phyloP scores from a whole-genome alignment of 2,329 filamentous ascomycete species.

The Aspergillus transmontanensis region DNA sequence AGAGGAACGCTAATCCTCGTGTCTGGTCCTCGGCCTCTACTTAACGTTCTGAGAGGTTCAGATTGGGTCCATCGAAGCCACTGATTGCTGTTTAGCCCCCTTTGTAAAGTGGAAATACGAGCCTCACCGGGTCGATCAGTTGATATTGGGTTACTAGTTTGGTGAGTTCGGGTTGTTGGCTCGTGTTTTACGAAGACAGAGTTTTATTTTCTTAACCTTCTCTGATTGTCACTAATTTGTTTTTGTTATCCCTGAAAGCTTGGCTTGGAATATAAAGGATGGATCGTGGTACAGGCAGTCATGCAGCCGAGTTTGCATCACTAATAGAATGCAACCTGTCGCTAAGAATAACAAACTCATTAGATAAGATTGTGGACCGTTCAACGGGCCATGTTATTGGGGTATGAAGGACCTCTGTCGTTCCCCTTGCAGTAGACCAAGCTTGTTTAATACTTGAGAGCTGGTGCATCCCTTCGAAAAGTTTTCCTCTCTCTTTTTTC shows the following conservation, averaged over 20 bases:
- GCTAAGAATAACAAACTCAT: neutral
- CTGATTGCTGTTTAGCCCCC: neutral
- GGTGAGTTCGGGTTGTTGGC: neutral
- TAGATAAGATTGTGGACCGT: neutral
- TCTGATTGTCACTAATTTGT: slow-evolving; percentile 20
- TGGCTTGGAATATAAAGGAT: neutral
- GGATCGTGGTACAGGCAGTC: neutral
- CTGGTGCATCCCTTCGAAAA: neutral
- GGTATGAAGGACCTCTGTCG: neutral
- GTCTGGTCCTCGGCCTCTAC: neutral
- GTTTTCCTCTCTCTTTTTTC: neutral
- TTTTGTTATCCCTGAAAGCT: slow-evolving; percentile 21
- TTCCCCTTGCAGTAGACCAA: neutral
- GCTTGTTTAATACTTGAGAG: neutral
- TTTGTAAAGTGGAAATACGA: slow-evolving; percentile 5
- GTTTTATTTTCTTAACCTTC: neutral
- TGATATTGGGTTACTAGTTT: neutral
- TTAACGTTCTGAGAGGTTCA: neutral
- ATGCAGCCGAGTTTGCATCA: neutral
- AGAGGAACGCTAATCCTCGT: neutral
- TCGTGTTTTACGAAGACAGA: neutral
- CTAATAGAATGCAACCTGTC: neutral
- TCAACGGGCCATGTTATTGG: neutral
- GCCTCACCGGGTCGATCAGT: slow-evolving; percentile 4
- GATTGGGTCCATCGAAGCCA: neutral